These are phyloP conservation scores for Parastagonospora avenae DNA, from an alignment of 2,329 filamentous ascomycete species.

Conservation along the genomic window DNA sequence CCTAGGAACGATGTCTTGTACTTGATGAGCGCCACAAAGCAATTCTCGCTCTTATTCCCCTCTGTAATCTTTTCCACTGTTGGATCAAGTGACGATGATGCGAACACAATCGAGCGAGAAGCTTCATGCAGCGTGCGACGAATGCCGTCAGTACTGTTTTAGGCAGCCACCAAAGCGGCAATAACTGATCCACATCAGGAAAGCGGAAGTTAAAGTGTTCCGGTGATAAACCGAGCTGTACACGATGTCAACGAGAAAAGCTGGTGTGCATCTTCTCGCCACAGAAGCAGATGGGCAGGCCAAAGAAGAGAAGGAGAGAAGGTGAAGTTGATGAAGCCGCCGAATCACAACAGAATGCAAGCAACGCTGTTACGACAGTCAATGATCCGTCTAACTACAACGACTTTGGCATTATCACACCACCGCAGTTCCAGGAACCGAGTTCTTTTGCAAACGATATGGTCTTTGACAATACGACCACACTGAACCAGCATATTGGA, in stretches of 20 bases:
- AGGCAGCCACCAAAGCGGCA: constrained; percentile 3
- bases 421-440: constrained; percentile 11
- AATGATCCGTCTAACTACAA: not conserved
- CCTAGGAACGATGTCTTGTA: not conserved
- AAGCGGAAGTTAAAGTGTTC: constrained; percentile 57
- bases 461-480: not conserved
- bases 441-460: constrained; percentile 1
- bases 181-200: constrained; percentile 36
- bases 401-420: constrained; percentile 18
- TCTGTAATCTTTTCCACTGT: not conserved
- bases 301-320: constrained; percentile 53
- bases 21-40: not conserved
- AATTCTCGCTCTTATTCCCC: not conserved
- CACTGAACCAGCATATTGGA: not conserved
- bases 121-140: constrained; percentile 43
- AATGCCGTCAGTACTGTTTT: constrained; percentile 38
- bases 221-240: constrained; percentile 49
- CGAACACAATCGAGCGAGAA: constrained; percentile 25
- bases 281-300: constrained; percentile 57
- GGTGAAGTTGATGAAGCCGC: constrained; percentile 16
- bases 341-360: not conserved
- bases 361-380: not conserved
- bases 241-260: constrained; percentile 49
- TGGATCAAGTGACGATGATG: constrained; percentile 13
- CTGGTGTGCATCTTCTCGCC: constrained; percentile 54